These are phyloP conservation scores for Hymenoscyphus fraxineus DNA, from an alignment of 2,329 filamentous ascomycete genomes.

Conservation along the genomic window DNA sequence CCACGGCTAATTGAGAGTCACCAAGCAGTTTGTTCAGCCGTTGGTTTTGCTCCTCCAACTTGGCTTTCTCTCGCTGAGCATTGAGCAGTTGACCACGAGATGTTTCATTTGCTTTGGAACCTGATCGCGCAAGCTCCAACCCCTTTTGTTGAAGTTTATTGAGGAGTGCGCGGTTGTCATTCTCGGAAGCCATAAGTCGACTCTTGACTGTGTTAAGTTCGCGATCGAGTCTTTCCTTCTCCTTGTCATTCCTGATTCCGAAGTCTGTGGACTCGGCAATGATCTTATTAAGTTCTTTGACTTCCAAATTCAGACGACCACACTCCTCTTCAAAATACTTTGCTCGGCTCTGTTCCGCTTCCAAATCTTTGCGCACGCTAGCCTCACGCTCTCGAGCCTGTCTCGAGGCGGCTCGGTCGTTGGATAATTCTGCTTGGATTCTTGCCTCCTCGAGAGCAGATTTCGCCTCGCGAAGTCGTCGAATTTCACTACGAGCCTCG, in stretches of 20 bases:
- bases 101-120: constrained; percentile 78
- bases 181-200: constrained; percentile 84
- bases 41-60: constrained; percentile 76
- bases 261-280: constrained; percentile 88
- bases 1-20: constrained; percentile 77
- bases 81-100: constrained; percentile 72
- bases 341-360: constrained; percentile 71
- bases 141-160: constrained; percentile 98
- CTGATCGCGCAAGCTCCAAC: constrained; percentile 88
- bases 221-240: constrained; percentile 87
- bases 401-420: constrained; percentile 73
- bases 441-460: constrained; percentile 82
- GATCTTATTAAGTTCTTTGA: constrained; percentile 81
- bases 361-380: constrained; percentile 73
- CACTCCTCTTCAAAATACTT: constrained; percentile 79
- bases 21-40: constrained; percentile 80
- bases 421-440: constrained; percentile 73
- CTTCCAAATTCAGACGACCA: constrained; percentile 68
- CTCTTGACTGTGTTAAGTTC: constrained; percentile 90
- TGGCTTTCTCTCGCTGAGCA: constrained; percentile 78
- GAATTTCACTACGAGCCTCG: constrained; percentile 81
- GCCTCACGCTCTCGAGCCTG: constrained; percentile 77
- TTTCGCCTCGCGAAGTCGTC: constrained; percentile 77
- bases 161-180: constrained; percentile 89
- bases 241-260: constrained; percentile 84